Evolutionary conservation across 129 eudicot species (phyloP), one percentile per base, ranked within the genome.

Genomic region (Arctium lappa): DNA sequence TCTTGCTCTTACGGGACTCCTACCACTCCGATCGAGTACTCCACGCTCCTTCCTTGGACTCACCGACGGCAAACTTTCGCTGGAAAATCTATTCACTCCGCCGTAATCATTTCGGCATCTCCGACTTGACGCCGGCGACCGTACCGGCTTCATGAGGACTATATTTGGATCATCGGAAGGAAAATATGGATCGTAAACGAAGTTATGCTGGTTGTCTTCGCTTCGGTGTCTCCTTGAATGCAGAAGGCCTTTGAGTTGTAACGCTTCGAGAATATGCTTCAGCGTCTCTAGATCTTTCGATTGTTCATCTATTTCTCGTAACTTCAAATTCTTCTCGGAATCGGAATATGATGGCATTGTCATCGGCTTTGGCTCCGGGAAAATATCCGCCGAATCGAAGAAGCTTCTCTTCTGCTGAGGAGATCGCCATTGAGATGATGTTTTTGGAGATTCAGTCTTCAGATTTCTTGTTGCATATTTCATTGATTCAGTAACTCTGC

Each of bases 321-420:
- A 38, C 69, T 78, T 95, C 81, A 92, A 56, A n/a, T 81, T 83
- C 81, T 86, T 92, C 79, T 92, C 97, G 15, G 89, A 84, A 71
- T 91, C 95, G 0, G 93, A 89, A 48, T 81, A 85, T 72, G 85
- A 50, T 8, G 93, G 87, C 31, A 72, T 82, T 0, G 72, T 18
- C 37, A 75, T 53, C 85, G 82, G 92, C 73, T 87, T 89, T 12
- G 91, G 91, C 84, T 91, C 95, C 12, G 97, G 97, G 73, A 95
- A 92, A n/a, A 90, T 32, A 40, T 95, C 99, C 0, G 82, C 93
- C 0, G 98, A 78, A 75, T 93, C 90, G 29, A 90, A 95, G 82
- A 81, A 91, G 79, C 92, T 87, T 76, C 79, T 89, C 18, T 89
- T 72, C 27, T 85, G 91, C 39, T 81, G 91, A 7, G 89, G 88